These are phyloP conservation scores for Typha latifolia DNA, from an alignment of 176 grass and related monocot species.

Conservation along the genomic window DNA sequence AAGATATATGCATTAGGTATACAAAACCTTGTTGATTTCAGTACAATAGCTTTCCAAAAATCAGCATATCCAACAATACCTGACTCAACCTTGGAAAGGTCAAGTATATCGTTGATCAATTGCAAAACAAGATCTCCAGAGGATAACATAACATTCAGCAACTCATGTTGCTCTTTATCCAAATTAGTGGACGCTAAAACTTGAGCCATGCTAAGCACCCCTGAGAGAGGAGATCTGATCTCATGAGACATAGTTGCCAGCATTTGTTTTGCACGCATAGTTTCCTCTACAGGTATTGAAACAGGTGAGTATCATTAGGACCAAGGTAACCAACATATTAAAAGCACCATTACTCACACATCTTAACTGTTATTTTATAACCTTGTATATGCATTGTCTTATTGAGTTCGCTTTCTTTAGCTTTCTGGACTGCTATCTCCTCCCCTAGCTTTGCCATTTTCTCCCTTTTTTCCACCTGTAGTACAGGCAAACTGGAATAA, in stretches of 20 bases:
- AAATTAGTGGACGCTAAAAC: slow-evolving; percentile 68
- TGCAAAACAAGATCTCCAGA: slow-evolving; percentile 95
- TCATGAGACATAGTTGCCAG: slow-evolving; percentile 95
- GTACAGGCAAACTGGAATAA: slow-evolving; percentile 21
- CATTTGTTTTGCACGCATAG: slow-evolving; percentile 97
- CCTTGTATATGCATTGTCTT: slow-evolving; percentile 87
- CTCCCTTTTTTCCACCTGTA: slow-evolving; percentile 69
- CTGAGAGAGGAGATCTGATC: slow-evolving; percentile 91
- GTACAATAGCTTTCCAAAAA: neutral
- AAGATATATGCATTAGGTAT: no score
- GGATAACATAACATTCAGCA: slow-evolving; percentile 91
- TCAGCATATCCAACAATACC: slow-evolving; percentile 29
- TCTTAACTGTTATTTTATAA: slow-evolving; percentile 10
- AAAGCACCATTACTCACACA: neutral
- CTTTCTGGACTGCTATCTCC: slow-evolving; percentile 80
- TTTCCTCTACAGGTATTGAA: slow-evolving; percentile 56
- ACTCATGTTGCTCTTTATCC: slow-evolving; percentile 69
- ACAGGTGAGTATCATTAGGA: neutral
- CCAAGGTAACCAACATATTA: neutral
- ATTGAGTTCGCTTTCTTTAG: slow-evolving; percentile 86
- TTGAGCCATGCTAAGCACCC: slow-evolving; percentile 89
- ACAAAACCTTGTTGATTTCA: neutral
- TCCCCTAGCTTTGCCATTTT: slow-evolving; percentile 66
- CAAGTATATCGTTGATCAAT: slow-evolving; percentile 95
- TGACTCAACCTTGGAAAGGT: slow-evolving; percentile 97